Percentiles rank a stretch among this genome's conserved stretches.
phyloP scores from a whole-genome alignment of 2,329 filamentous ascomycete species.

The Alternaria tenuissima region DNA sequence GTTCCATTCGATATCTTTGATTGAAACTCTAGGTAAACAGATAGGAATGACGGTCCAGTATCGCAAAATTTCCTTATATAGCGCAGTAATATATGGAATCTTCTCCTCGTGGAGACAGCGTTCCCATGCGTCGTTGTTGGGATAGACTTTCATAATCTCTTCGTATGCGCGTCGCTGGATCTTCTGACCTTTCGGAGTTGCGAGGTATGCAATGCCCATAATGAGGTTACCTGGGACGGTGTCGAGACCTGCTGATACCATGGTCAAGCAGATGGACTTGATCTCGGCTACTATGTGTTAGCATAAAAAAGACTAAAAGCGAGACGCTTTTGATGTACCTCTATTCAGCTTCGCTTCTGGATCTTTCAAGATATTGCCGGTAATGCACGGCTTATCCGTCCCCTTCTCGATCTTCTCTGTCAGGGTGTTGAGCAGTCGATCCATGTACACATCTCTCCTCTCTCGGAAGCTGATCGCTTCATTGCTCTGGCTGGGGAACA shows the following conservation, averaged over 20 bases:
- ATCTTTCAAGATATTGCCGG: conserved; percentile 74
- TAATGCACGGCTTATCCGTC: conserved; percentile 73
- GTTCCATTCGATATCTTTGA: conserved; percentile 76
- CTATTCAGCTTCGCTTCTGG: conserved; percentile 74
- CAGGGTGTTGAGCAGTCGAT: conserved; percentile 65
- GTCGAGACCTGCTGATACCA: conserved; percentile 82
- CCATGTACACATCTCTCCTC: conserved; percentile 73
- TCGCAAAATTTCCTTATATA: conserved; percentile 80
- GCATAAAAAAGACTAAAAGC: background rate
- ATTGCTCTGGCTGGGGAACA: conserved; percentile 68
- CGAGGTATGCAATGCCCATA: conserved; percentile 79
- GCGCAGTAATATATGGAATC: conserved; percentile 76
- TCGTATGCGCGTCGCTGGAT: conserved; percentile 75
- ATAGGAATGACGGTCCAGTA: conserved; percentile 84
- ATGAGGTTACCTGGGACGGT: conserved; percentile 82
- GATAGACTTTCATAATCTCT: conserved; percentile 76
- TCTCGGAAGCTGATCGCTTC: conserved; percentile 71
- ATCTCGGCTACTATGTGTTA: conserved; percentile 67
- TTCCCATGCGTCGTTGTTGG: conserved; percentile 78
- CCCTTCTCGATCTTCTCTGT: conserved; percentile 69
- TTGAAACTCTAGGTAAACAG: conserved; percentile 75
- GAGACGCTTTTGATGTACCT: conserved; percentile 52
- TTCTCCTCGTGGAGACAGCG: conserved; percentile 77
- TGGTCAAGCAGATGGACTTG: conserved; percentile 81
- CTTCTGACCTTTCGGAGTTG: conserved; percentile 70